Evolutionary conservation across 495 filamentous ascomycete species (phyloP).

Genomic region (Aspergillus affinis): DNA sequence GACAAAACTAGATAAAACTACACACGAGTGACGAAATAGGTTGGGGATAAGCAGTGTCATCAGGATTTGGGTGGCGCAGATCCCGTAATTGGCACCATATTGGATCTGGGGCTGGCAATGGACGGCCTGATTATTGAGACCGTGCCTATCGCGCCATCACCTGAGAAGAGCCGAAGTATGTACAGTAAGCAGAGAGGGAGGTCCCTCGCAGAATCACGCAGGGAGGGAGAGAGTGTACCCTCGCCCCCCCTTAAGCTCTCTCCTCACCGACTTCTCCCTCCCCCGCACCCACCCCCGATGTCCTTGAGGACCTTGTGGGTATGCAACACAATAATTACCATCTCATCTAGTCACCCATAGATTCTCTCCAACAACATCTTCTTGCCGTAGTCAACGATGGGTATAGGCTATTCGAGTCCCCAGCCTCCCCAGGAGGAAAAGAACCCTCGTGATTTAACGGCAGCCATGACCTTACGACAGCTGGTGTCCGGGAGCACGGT

Average conservation of each 20-base stretch:
- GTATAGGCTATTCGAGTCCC: background rate
- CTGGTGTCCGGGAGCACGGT: constrained; percentile 1
- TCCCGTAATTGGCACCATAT: background rate
- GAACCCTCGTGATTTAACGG: background rate
- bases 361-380: background rate
- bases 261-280: background rate
- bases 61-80: background rate
- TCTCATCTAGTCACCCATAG: background rate
- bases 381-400: background rate
- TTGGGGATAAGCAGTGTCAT: background rate
- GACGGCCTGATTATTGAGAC: background rate
- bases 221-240: background rate
- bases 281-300: background rate
- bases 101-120: background rate
- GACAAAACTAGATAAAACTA: no score
- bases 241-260: no score
- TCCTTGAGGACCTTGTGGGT: background rate
- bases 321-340: background rate
- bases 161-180: background rate
- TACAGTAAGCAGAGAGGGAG: background rate
- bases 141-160: background rate
- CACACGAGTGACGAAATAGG: no score
- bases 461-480: constrained; percentile 1
- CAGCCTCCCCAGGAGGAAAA: background rate
- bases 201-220: background rate